Percentiles rank a stretch among this genome's conserved stretches.
These are phyloP conservation scores for Lathyrus tuberosus DNA, from an alignment of 306 rosid genomes.

Conservation along the genomic window DNA sequence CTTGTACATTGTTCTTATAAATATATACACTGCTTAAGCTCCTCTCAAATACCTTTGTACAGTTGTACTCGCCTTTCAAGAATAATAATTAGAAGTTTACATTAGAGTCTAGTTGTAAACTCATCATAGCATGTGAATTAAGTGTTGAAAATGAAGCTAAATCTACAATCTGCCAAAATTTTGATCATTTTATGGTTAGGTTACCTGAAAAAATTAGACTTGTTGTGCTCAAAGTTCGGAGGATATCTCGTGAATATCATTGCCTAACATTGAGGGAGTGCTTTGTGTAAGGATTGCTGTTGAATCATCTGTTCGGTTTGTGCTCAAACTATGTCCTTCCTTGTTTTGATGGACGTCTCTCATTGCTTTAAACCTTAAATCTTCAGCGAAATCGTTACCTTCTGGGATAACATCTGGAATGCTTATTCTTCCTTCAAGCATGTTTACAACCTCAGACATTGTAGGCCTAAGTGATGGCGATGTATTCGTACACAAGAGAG, in stretches of 20 bases:
- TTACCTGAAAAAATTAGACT: constrained; percentile 7
- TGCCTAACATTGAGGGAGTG: constrained; percentile 34
- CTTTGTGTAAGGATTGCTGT: constrained; percentile 12
- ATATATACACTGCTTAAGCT: too few relatives aligned
- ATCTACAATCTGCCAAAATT: background rate
- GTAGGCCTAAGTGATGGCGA: constrained; percentile 58
- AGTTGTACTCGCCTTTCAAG: background rate
- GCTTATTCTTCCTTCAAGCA: constrained; percentile 58
- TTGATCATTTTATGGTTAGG: background rate
- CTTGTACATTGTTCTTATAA: too few relatives aligned
- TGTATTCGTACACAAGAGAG: constrained; percentile 56
- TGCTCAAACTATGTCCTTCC: constrained; percentile 40
- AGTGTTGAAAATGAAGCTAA: constrained; percentile 18
- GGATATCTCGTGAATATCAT: constrained; percentile 24
- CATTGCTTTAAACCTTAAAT: constrained; percentile 47
- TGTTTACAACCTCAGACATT: constrained; percentile 68
- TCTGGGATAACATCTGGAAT: constrained; percentile 47
- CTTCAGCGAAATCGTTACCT: constrained; percentile 39
- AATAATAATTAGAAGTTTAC: background rate
- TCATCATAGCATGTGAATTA: background rate
- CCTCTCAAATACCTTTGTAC: too few relatives aligned
- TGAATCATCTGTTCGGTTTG: constrained; percentile 37
- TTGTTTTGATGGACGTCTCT: constrained; percentile 42
- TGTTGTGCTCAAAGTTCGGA: constrained; percentile 12
- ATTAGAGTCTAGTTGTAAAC: background rate